phyloP scores from a whole-genome alignment of 805 yeast genomes.

The Candida succiphila region DNA sequence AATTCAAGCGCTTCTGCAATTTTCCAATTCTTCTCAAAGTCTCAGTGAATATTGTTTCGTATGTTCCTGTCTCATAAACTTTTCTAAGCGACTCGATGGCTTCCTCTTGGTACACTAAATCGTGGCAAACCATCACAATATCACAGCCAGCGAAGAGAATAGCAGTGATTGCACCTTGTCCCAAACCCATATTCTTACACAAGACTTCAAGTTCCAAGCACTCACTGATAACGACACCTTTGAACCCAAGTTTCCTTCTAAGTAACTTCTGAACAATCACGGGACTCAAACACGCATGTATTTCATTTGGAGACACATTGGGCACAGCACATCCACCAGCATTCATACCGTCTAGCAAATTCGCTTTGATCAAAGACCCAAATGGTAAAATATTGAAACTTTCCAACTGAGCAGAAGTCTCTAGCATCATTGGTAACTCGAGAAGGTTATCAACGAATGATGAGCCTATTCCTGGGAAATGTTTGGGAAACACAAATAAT shows the following conservation, averaged over 20 bases:
- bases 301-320: slow-evolving; percentile 46
- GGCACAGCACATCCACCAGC: slow-evolving; percentile 64
- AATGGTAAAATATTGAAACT: slow-evolving; percentile 43
- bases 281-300: slow-evolving; percentile 54
- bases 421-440: slow-evolving; percentile 51
- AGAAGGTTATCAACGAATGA: slow-evolving; percentile 47
- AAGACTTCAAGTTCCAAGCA: slow-evolving; percentile 56
- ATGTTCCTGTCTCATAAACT: slow-evolving; percentile 23
- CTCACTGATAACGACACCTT: slow-evolving; percentile 50
- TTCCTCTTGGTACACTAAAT: slow-evolving; percentile 41
- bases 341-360: slow-evolving; percentile 40
- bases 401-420: slow-evolving; percentile 41
- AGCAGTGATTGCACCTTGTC: slow-evolving; percentile 57
- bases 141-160: slow-evolving; percentile 53
- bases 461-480: slow-evolving; percentile 59
- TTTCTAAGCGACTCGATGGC: slow-evolving; percentile 33
- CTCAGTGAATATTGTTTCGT: slow-evolving; percentile 29
- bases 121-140: slow-evolving; percentile 52
- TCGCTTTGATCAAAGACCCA: slow-evolving; percentile 32
- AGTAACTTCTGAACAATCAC: slow-evolving; percentile 38
- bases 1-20: slow-evolving; percentile 31
- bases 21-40: slow-evolving; percentile 32
- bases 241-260: slow-evolving; percentile 38
- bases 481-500: slow-evolving; percentile 46
- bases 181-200: slow-evolving; percentile 51